Conservation (phyloP, 2,329 filamentous ascomycete genomes). For the Lachnellula occidentalis region DNA sequence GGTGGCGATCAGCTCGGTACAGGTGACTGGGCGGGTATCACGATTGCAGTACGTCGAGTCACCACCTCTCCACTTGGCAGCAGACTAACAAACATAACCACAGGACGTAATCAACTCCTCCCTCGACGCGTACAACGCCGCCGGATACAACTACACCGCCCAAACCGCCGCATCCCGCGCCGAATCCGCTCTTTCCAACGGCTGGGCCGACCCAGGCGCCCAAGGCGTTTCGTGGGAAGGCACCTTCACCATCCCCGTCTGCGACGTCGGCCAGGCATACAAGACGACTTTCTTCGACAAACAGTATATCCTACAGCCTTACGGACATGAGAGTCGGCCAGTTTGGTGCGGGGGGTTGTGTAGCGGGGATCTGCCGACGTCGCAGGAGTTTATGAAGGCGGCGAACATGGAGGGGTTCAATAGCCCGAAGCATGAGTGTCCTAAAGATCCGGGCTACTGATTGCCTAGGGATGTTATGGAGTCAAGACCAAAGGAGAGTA, state of each 20-base stretch:
- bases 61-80: neutral
- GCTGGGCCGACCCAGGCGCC: neutral
- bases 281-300: neutral
- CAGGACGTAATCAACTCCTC: neutral
- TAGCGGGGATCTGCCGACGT: neutral
- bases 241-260: slow-evolving; percentile 2
- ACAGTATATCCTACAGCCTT: neutral
- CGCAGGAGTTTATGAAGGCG: neutral
- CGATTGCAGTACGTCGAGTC: neutral
- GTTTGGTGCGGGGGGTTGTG: neutral
- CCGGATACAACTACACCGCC: neutral
- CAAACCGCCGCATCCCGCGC: neutral
- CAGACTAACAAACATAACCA: neutral
- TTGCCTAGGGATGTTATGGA: too few species aligned
- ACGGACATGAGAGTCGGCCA: neutral
- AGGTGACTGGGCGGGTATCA: neutral
- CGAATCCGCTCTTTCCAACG: neutral
- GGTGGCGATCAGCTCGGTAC: neutral
- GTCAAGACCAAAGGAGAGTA: too few species aligned
- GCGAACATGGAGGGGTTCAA: neutral
- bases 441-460: neutral
- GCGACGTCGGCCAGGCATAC: neutral
- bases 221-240: slow-evolving; percentile 1
- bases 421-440: slow-evolving; percentile 1
- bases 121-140: neutral